phyloP scores from a whole-genome alignment of 306 rosid species.

The Canavalia ensiformis region DNA sequence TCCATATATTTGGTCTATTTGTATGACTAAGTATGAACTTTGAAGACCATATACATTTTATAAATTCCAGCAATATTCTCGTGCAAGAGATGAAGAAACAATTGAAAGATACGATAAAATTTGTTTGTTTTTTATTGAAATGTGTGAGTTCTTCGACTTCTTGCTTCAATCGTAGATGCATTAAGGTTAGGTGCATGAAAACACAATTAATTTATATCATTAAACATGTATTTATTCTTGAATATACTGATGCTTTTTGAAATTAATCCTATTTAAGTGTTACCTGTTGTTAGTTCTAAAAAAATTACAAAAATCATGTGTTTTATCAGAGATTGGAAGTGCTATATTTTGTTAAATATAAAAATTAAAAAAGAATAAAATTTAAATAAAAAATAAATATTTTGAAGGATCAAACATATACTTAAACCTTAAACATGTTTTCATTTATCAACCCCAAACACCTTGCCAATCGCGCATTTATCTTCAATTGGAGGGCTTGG shows the following conservation, averaged over 20 bases:
- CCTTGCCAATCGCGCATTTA: slow-evolving; percentile 54
- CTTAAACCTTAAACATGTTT: neutral
- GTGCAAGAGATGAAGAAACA: slow-evolving; percentile 9
- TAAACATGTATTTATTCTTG: neutral
- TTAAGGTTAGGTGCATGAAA: slow-evolving; percentile 19
- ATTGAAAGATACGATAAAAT: neutral
- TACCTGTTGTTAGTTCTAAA: neutral
- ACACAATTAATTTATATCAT: neutral
- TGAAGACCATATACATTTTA: slow-evolving; percentile 7
- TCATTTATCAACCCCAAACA: slow-evolving; percentile 35
- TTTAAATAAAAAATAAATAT: neutral
- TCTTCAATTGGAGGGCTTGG: slow-evolving; percentile 40
- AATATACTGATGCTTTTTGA: neutral
- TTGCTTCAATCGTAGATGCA: slow-evolving; percentile 54
- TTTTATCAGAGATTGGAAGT: neutral
- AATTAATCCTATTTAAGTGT: neutral
- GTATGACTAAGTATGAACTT: neutral
- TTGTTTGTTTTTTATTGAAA: slow-evolving; percentile 53
- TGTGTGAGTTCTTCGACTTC: slow-evolving; percentile 62
- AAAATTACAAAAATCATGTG: neutral
- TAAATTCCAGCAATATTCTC: neutral
- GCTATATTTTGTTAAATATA: neutral
- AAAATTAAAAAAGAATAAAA: neutral
- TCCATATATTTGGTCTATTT: neutral
- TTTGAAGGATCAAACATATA: neutral